phyloP scores from a whole-genome alignment of 2,329 filamentous ascomycete species.

The Rachicladosporium sp. region DNA sequence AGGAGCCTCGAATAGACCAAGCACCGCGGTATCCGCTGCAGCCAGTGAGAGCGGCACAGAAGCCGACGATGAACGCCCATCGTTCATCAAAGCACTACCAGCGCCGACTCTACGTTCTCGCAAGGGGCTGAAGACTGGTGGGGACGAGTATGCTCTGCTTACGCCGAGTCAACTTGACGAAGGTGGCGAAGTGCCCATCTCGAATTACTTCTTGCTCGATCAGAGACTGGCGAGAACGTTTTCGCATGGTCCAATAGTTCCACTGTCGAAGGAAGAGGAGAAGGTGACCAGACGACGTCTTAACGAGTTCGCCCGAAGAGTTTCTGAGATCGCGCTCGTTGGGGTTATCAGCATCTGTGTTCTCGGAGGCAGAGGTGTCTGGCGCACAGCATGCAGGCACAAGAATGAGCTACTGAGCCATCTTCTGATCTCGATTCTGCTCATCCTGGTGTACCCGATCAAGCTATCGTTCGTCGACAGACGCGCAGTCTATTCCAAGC shows the following conservation, averaged over 20 bases:
- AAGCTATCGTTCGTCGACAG: conserved; percentile 24
- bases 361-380: conserved; percentile 25
- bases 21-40: not conserved
- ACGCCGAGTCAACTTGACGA: conserved; percentile 37
- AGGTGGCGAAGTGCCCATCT: conserved; percentile 26
- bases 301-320: conserved; percentile 67
- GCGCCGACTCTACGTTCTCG: conserved; percentile 60
- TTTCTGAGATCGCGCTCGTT: conserved; percentile 43
- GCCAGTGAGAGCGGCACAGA: conserved; percentile 82
- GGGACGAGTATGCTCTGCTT: conserved; percentile 30
- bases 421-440: conserved; percentile 15
- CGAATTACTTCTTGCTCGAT: conserved; percentile 5
- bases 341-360: conserved; percentile 38
- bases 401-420: conserved; percentile 26
- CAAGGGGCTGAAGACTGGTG: conserved; percentile 59
- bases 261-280: conserved; percentile 26
- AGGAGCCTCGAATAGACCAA: too few relatives aligned
- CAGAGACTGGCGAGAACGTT: not conserved
- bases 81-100: conserved; percentile 67
- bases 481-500: conserved; percentile 16
- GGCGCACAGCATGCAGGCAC: conserved; percentile 23
- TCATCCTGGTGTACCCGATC: conserved; percentile 22
- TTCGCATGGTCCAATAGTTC: too few relatives aligned
- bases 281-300: conserved; percentile 76
- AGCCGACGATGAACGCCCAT: conserved; percentile 75